Base-by-base conservation (phyloP, 805 yeast species). In the Cyberlindnera japonica region DNA sequence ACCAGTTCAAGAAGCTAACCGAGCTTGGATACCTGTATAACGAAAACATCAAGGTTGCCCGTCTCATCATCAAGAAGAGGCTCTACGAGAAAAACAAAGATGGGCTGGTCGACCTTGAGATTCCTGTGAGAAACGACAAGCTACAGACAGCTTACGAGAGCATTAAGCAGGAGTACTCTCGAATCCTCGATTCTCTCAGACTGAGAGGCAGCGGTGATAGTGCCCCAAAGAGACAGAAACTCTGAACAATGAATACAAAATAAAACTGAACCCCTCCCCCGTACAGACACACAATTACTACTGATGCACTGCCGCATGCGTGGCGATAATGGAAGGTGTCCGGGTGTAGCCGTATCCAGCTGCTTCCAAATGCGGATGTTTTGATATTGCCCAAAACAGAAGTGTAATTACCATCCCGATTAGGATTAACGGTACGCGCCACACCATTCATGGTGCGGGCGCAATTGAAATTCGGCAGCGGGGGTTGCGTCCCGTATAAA, bases 41-140 rank as follows among this genome's bases (percentile, higher is more conserved):
- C 43, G 66, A 50, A 36, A 53, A 77, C 15, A 37, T 46, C 7
- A 60, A 59, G 27, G 49, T 63, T 5, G 49, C 58, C 6, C 66
- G 93, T 38, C 54, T 81, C 22, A 72, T 74, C 48, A 81, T 91
- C 46, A 91, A 90, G 61, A 74, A 69, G 53, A 71, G 99, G 43
- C 63, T 93, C 19, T 91, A 71, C 56, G 71, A 77, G 41, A 85
- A 87, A 57, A 93, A 93, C 63, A 76, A 70, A 51, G 97, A 90
- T 41, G 89, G 88, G 0, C 68, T 93, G 40, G 63, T 62, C 25
- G 83, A 78, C 5, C 63, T 88, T 57, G 88, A 82, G 31, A 69
- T 64, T n/a, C 68, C 75, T 1, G 78, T 79, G n/a, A 69, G 76
- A 45, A 72, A 71, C 45, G 87, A 82, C 51, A 85, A 85, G 52